A percentile compares a stretch with the other conserved stretches of the same genome.
These are phyloP conservation scores for Vachellia collinsii DNA, from an alignment of 306 rosid genomes.

Conservation along the genomic window DNA sequence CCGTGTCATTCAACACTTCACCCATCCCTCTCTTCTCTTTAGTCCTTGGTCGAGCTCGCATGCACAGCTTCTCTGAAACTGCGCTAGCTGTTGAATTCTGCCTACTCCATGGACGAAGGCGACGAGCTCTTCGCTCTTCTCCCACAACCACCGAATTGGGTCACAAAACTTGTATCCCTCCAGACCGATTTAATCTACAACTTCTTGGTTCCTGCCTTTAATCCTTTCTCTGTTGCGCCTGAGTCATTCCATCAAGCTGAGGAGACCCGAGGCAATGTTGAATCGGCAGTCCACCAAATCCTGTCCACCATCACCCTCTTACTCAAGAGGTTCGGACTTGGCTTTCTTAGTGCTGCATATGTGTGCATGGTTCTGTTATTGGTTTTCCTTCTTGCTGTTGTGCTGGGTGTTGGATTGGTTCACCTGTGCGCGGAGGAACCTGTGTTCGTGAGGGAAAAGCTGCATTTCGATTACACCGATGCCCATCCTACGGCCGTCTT, in stretches of 20 bases:
- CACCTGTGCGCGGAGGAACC: constrained; percentile 74
- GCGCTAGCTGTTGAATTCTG: not conserved
- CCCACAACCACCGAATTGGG: constrained; percentile 48
- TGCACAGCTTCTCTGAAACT: constrained; percentile 6
- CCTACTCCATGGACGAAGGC: constrained; percentile 38
- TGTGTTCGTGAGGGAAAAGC: constrained; percentile 46
- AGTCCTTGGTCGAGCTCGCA: not conserved
- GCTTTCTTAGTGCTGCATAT: constrained; percentile 57
- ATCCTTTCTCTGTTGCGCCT: constrained; percentile 42
- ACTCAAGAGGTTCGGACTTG: constrained; percentile 55
- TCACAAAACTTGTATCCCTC: constrained; percentile 46
- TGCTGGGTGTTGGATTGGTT: constrained; percentile 59
- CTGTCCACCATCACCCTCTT: constrained; percentile 42
- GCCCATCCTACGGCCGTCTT: constrained; percentile 65
- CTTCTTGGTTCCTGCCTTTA: constrained; percentile 42
- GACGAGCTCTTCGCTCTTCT: constrained; percentile 16
- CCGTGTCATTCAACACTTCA: constrained; percentile 22
- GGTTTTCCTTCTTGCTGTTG: constrained; percentile 49
- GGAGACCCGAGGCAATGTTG: constrained; percentile 43
- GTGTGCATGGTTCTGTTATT: constrained; percentile 55
- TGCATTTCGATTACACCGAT: constrained; percentile 77
- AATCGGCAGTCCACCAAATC: constrained; percentile 42
- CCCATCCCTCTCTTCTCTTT: not conserved
- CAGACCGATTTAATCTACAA: constrained; percentile 59
- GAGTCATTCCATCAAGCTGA: constrained; percentile 56